These are phyloP conservation scores for Mycena indigotica DNA, from an alignment of 768 basidiomycete species.

Conservation along the genomic window DNA sequence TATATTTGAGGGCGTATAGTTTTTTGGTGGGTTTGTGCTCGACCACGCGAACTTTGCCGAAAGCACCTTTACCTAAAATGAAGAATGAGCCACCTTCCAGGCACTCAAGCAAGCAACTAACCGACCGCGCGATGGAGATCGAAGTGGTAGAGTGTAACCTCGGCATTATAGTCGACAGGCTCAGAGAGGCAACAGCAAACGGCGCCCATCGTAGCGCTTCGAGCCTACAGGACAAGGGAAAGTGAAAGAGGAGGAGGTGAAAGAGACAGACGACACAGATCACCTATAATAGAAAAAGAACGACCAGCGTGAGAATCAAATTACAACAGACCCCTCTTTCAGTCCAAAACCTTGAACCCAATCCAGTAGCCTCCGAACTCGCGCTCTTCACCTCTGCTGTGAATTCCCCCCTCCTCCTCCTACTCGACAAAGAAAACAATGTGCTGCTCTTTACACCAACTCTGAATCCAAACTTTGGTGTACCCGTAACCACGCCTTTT, in stretches of 20 bases:
- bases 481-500: background rate
- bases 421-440: too few species aligned
- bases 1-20: constrained; percentile 95
- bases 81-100: background rate
- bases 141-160: constrained; percentile 93
- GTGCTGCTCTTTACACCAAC: too few species aligned
- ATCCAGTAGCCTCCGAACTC: background rate
- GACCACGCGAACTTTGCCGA: constrained; percentile 84
- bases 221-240: constrained; percentile 32
- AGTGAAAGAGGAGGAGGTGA: constrained; percentile 34
- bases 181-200: constrained; percentile 61
- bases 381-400: too few species aligned
- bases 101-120: constrained; percentile 53
- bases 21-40: constrained; percentile 93
- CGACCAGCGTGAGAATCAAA: constrained; percentile 20
- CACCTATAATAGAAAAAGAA: constrained; percentile 37
- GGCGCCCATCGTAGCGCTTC: constrained; percentile 56
- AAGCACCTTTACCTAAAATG: constrained; percentile 11
- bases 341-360: background rate
- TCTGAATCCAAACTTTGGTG: too few species aligned
- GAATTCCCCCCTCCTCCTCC: too few species aligned
- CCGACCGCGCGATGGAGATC: constrained; percentile 94
- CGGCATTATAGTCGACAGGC: constrained; percentile 83
- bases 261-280: constrained; percentile 15
- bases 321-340: background rate